These are phyloP conservation scores for Kwoniella botswanensis DNA, from an alignment of 768 basidiomycete species.

Conservation along the genomic window DNA sequence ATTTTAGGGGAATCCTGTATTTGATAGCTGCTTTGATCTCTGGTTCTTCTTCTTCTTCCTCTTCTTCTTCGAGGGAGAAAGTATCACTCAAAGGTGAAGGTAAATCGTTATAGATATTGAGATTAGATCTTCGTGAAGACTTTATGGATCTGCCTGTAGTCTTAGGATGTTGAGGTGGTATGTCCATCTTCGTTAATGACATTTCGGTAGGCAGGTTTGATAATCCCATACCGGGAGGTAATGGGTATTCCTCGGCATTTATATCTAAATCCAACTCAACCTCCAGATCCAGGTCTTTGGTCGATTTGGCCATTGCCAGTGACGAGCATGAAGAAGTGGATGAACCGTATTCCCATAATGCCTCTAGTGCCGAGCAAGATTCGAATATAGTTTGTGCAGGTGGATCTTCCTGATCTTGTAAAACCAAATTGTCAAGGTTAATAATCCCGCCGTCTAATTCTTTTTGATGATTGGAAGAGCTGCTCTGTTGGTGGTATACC, in stretches of 20 bases:
- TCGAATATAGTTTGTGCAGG: neutral
- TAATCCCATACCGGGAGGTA: conserved; percentile 8
- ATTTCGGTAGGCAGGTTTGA: conserved; percentile 5
- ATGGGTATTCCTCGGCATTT: conserved; percentile 14
- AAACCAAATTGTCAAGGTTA: neutral
- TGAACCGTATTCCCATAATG: conserved; percentile 28
- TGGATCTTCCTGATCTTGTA: neutral
- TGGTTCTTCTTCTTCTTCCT: conserved; percentile 13
- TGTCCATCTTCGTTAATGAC: neutral
- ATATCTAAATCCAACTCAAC: conserved; percentile 10
- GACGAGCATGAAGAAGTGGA: conserved; percentile 3
- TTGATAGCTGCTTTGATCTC: conserved; percentile 3
- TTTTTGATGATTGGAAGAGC: neutral
- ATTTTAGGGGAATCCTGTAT: conserved; percentile 21
- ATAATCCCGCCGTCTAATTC: neutral
- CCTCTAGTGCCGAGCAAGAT: conserved; percentile 22
- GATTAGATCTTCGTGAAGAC: no score
- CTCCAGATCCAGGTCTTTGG: neutral
- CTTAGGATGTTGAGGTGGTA: no score
- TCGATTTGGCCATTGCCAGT: neutral
- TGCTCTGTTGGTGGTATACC: no score
- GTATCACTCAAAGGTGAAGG: conserved; percentile 10
- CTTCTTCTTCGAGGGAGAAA: conserved; percentile 5
- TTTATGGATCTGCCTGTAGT: no score
- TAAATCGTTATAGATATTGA: neutral